Evolutionary conservation across 305 asterid species (phyloP), one percentile per base, ranked within the genome.

Genomic region (Petunia hybrid): DNA sequence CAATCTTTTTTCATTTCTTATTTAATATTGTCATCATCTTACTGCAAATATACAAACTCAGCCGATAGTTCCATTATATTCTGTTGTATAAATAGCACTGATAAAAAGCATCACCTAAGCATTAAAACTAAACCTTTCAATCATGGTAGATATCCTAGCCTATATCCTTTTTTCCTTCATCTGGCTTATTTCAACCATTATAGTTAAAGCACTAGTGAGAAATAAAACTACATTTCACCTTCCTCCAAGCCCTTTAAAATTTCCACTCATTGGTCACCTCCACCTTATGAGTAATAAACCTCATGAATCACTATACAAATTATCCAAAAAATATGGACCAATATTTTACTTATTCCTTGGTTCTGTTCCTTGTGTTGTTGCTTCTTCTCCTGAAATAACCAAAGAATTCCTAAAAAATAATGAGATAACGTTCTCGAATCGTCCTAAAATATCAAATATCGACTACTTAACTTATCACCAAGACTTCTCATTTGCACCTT

Each of bases 191-290:
- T 74, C 94, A 10, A 76, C 87, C 5, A 14, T 87, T 36, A 43
- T 85, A 42, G 64, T 89, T 83, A 80, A 69, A 76, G 6, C 63
- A 6, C 6, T 84, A 6, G 14, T 87, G 83, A 86, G 78, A 66
- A 85, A 67, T 4, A 65, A 76, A 22, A 62, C 84, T 8, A 77
- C 80, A 45, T n/a, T 64, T 43, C 57, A 4, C 31, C 86, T 81
- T 59, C 97, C 93, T 40, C 95, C 93, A 1, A 89, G 90, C 83
- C 93, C 97, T 22, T 46, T 78, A 10, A 83, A 88, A 45, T 60
- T 89, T 6, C 97, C 95, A 1, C 82, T 93, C 82, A 90, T 93
- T 39, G 95, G 95, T 35, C 96, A 93, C 76, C 94, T 93, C 78
- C 96, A 93, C 79, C 97, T 91, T 77, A 83, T 91, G 0, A 86